These are phyloP conservation scores for Solanum stenotomum DNA, from an alignment of 257 asterid species.

Conservation along the genomic window DNA sequence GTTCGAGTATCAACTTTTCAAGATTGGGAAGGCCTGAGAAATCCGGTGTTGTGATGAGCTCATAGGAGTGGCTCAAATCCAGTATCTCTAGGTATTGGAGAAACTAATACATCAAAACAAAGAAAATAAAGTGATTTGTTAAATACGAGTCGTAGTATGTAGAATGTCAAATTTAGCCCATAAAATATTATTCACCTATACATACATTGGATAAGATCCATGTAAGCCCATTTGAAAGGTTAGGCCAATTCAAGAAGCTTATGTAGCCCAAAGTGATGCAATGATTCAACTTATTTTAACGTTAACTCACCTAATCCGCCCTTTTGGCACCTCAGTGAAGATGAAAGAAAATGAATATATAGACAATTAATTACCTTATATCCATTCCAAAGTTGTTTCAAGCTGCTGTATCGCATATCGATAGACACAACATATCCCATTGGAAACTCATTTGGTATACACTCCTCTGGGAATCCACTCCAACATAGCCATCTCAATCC, in stretches of 20 bases:
- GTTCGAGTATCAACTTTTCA: not conserved
- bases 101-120: not conserved
- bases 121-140: not conserved
- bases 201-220: not conserved
- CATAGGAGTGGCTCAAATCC: not conserved
- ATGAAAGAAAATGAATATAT: not conserved
- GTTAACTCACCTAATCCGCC: not conserved
- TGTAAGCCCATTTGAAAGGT: not conserved
- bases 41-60: not conserved
- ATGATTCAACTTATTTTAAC: not conserved
- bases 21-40: not conserved
- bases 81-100: not conserved
- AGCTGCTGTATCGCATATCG: slow-evolving; percentile 10
- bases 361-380: not conserved
- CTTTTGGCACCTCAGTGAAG: not conserved
- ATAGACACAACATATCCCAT: not conserved
- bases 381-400: slow-evolving; percentile 10
- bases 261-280: not conserved
- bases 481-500: slow-evolving; percentile 13
- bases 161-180: not conserved
- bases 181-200: not conserved
- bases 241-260: not conserved
- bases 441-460: slow-evolving; percentile 15
- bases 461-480: slow-evolving; percentile 3
- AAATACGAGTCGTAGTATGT: not conserved